Conservation (phyloP, 2,329 filamentous ascomycete genomes). For the Huntiella decipiens region DNA sequence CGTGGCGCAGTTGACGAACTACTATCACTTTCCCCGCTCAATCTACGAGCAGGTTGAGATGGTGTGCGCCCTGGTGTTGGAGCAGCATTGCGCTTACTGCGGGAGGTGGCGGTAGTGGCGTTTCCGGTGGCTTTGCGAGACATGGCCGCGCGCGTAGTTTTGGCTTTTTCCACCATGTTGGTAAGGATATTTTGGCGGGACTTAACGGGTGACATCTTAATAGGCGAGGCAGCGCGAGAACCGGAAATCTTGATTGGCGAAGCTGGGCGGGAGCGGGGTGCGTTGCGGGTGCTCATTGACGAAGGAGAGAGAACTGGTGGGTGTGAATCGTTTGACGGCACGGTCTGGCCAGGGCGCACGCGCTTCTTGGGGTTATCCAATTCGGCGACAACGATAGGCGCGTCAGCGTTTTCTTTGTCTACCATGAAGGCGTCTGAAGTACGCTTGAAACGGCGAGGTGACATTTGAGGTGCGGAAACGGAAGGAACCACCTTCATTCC, state of each 20-base stretch:
- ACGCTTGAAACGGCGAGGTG: constrained; percentile 10
- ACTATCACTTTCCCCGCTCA: constrained; percentile 43
- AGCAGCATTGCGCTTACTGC: constrained; percentile 19
- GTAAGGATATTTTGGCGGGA: constrained; percentile 23
- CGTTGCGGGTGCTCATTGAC: constrained; percentile 58
- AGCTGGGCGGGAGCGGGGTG: constrained; percentile 20
- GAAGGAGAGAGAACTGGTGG: constrained; percentile 60
- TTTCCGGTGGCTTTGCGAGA: constrained; percentile 27
- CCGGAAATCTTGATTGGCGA: constrained; percentile 13
- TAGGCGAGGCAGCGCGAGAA: constrained; percentile 20
- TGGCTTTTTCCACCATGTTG: constrained; percentile 42
- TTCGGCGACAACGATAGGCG: constrained; percentile 19
- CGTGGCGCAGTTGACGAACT: constrained; percentile 47
- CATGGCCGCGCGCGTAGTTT: constrained; percentile 31
- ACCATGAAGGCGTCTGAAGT: constrained; percentile 43
- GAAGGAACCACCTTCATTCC: constrained; percentile 10
- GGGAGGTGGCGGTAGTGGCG: constrained; percentile 25
- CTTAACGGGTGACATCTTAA: constrained; percentile 32
- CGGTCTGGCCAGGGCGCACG: constrained; percentile 22
- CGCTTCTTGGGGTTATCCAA: constrained; percentile 54
- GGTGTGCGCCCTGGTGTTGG: constrained; percentile 22
- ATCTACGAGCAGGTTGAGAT: constrained; percentile 33
- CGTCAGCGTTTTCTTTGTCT: constrained; percentile 53
- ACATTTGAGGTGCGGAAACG: constrained; percentile 3
- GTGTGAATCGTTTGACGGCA: constrained; percentile 22